Evolutionary conservation across 2,329 filamentous ascomycete genomes (phyloP), one percentile per base, ranked within the genome.

Genomic region (Coniochaeta sp.): DNA sequence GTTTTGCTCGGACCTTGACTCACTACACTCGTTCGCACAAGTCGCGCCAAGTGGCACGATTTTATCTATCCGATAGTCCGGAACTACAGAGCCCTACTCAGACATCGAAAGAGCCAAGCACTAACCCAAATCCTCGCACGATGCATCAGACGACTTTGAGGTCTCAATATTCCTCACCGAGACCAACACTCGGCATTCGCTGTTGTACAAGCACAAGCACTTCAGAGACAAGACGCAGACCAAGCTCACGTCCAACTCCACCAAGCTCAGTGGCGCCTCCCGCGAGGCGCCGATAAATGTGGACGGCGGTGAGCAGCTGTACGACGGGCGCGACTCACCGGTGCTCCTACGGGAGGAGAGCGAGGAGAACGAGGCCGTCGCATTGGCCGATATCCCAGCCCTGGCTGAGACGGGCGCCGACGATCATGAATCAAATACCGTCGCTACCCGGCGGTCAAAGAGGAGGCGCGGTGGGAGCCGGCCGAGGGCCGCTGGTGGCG

Each of bases 141-240:
- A 14, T 42, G 12, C 38, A 42, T 42, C 38, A 94, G 92, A 96
- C 68, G 92, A 96, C 59, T 99, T 96, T 64, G 91, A 97, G 65
- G 90, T 96, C 13, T 89, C 91, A 32, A 87, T 99, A 57, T 97
- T 96, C 70, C 75, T 99, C 58, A 95, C 89, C 45, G 89, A 96
- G 67, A 87, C 87, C 7, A 85, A 82, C 49, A 91, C 87, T 3
- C 83, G 91, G 13, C 94, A 97, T 72, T 88, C 90, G 30, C 74
- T 99, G 32, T 78, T 97, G 53, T 87, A 85, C 52, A 95, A 94
- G 67, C 84, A 89, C 61, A 96, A 96, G 70, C 78, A 82, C 16
- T 91, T 91, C 58, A 76, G 79, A 53, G 79, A 85, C 52, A 81
- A 75, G 47, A 67, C 71, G 0, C 73, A 76, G 51, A 70, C 70